phyloP scores from a whole-genome alignment of 140 eudicot species.

The Erigeron philadelphicus region DNA sequence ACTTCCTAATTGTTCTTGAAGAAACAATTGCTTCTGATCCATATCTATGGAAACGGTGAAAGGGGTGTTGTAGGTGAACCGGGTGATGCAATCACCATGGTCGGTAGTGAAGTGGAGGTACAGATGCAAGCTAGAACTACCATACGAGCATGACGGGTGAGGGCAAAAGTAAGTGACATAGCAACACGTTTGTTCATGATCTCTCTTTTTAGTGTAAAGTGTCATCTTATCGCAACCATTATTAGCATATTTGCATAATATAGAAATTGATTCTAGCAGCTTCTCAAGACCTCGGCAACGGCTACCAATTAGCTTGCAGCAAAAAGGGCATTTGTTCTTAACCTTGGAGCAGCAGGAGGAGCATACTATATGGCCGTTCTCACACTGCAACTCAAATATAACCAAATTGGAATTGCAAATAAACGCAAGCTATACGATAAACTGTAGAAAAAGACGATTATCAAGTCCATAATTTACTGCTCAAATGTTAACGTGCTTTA shows the following conservation, averaged over 20 bases:
- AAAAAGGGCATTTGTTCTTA: conserved; percentile 5
- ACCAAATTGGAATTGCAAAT: no score
- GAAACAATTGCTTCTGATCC: conserved; percentile 30
- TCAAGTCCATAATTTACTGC: no score
- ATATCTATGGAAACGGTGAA: conserved; percentile 26
- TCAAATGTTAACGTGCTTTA: no score
- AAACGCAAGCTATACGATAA: no score
- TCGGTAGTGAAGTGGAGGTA: conserved; percentile 26
- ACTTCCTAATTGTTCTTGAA: conserved; percentile 27
- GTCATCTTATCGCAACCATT: conserved; percentile 45
- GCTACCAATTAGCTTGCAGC: conserved; percentile 39
- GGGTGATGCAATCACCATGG: conserved; percentile 26
- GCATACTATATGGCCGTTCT: no score
- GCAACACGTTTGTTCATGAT: conserved; percentile 42
- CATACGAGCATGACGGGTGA: conserved; percentile 25
- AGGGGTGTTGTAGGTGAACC: conserved; percentile 18
- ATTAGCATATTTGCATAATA: conserved; percentile 30
- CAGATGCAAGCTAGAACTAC: conserved; percentile 25
- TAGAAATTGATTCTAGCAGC: conserved; percentile 46
- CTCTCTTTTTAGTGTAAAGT: conserved; percentile 29
- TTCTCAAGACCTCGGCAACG: conserved; percentile 21
- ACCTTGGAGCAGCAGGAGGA: no score
- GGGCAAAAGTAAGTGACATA: conserved; percentile 48
- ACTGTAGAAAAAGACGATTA: no score
- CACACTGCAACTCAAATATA: no score